A percentile compares a stretch with the other conserved stretches of the same genome.
Evolutionary conservation across 2,329 filamentous ascomycete species (phyloP).

Genomic region (Lasiodiplodia sp.): DNA sequence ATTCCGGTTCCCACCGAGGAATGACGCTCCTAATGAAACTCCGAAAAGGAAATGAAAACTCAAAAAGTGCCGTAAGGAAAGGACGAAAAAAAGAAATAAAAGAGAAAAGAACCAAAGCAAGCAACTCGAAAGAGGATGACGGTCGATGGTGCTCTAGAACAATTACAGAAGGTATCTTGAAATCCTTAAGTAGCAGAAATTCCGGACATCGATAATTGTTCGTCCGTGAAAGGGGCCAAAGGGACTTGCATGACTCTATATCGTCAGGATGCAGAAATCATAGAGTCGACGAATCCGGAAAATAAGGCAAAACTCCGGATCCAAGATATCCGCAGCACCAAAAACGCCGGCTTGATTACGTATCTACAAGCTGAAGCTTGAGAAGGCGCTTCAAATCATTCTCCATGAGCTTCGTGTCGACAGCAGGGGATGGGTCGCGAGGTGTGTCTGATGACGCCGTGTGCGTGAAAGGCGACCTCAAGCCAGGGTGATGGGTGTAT

Average conservation of each 20-base stretch:
- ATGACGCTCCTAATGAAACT: constrained; percentile 12
- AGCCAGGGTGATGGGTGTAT: constrained; percentile 31
- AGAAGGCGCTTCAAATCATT: constrained; percentile 51
- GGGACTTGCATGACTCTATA: constrained; percentile 24
- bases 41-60: neutral
- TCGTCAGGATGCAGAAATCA: constrained; percentile 15
- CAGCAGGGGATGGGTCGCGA: constrained; percentile 19
- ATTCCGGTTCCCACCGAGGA: neutral
- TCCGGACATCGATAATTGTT: constrained; percentile 16
- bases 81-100: neutral
- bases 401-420: constrained; percentile 46
- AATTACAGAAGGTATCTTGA: constrained; percentile 29
- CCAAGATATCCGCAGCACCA: constrained; percentile 25
- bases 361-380: constrained; percentile 36
- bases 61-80: neutral
- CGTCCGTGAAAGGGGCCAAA: constrained; percentile 21
- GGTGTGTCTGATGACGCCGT: constrained; percentile 8
- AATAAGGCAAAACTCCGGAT: constrained; percentile 26
- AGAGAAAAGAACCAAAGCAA: neutral
- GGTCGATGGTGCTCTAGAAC: constrained; percentile 21
- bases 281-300: constrained; percentile 24
- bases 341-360: constrained; percentile 25
- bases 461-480: constrained; percentile 24
- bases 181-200: constrained; percentile 27
- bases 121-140: neutral